Base-by-base conservation (phyloP, 768 basidiomycete species). In the Termitomyces sp. region DNA sequence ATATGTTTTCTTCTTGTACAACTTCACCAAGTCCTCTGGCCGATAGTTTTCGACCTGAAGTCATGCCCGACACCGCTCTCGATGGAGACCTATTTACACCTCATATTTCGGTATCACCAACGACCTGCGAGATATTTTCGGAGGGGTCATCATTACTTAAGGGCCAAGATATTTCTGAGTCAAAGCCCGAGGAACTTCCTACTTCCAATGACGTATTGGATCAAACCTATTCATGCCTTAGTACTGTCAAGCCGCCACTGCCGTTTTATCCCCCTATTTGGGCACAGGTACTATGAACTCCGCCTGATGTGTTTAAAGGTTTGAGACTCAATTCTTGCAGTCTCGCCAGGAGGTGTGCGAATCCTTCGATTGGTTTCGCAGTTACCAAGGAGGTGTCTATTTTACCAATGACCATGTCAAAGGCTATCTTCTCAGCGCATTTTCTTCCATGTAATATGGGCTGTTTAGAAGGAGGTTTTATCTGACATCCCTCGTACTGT, bases 341-440 rank as follows among this genome's bases (percentile, higher is more conserved):
- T 87, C 89, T 26, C 83, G 91, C 43, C 90, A 92, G 72, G 91
- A 92, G 71, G 78, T 93, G 2, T 92, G 91, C 72, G 91, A 93
- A 69, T 81, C 86, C 5, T 83, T 87, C 49, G 83, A 85, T 22
- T 86, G 83, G 79, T 90, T 88, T 69, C 76, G 82, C 33, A 85
- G 81, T 61, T 93, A 90, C 66, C 91, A 94, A 69, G 75, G 88
- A 12, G 91, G 91, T 8, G 90, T 94, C 6, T 92, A 92, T 68
- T 82, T 78, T 52, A 68, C 70, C 24, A 74, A 82, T 26, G 79
- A 83, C 54, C 69, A 80, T 18, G 88, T 80, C 18, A 86, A 82
- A 66, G 91, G 92, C 2, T 94, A 93, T 66, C 78, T 94, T 35
- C 73, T 94, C 26, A 82, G 89, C 24, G 88, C 78, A 13, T 88